These are phyloP conservation scores for Aspergillus sp. DNA, from an alignment of 2,329 filamentous ascomycete species.

Conservation along the genomic window DNA sequence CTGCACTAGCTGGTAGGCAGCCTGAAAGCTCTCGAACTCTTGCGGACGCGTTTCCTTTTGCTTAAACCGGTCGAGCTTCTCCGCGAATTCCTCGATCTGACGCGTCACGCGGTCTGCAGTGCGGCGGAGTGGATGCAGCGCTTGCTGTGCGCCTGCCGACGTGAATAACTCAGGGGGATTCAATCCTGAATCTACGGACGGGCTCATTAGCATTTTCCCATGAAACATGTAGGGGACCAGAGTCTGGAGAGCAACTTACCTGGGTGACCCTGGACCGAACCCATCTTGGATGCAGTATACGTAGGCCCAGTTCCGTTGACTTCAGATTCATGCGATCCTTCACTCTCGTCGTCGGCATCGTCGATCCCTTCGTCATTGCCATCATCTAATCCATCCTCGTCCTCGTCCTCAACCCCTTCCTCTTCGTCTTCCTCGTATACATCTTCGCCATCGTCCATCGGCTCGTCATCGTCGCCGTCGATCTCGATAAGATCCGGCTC, in stretches of 20 bases:
- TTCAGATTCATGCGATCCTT: constrained; percentile 16
- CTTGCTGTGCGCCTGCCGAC: constrained; percentile 40
- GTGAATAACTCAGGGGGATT: constrained; percentile 31
- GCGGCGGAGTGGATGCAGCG: constrained; percentile 52
- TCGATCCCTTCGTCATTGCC: constrained; percentile 19
- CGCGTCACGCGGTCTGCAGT: constrained; percentile 61
- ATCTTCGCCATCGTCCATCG: constrained; percentile 18
- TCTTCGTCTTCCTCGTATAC: constrained; percentile 15
- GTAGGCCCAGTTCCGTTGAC: constrained; percentile 19
- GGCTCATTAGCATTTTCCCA: constrained; percentile 6
- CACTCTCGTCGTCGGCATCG: constrained; percentile 21
- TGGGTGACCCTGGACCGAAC: constrained; percentile 3
- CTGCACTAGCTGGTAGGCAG: constrained; percentile 59
- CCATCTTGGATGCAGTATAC: constrained; percentile 5
- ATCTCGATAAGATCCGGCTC: constrained; percentile 32
- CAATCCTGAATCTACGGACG: constrained; percentile 9
- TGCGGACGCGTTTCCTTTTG: constrained; percentile 40
- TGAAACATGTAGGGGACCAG: not conserved
- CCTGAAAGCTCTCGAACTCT: constrained; percentile 49
- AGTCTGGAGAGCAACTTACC: constrained; percentile 5
- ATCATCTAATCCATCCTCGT: constrained; percentile 14
- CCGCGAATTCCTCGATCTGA: constrained; percentile 81
- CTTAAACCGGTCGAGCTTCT: constrained; percentile 67
- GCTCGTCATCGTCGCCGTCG: constrained; percentile 24
- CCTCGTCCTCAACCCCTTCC: constrained; percentile 16